These are phyloP conservation scores for Chaetomiaceae sp. DNA, from an alignment of 2,329 filamentous ascomycete genomes.

Conservation along the genomic window DNA sequence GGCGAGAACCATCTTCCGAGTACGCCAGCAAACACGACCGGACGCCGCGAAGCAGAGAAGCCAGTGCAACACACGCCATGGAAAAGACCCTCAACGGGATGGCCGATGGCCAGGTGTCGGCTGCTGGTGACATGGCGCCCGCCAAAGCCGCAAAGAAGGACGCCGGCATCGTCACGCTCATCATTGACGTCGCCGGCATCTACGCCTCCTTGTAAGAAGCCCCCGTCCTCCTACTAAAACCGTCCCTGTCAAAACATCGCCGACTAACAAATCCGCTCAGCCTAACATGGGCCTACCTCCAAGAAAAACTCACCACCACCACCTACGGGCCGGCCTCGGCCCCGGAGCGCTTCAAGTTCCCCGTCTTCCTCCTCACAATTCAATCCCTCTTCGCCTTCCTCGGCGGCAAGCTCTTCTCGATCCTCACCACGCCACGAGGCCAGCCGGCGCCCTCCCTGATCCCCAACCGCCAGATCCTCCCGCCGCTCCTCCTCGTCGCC, in stretches of 20 bases:
- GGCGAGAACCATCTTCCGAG: slow-evolving; percentile 63
- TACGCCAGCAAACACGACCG: slow-evolving; percentile 50
- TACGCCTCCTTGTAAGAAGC: slow-evolving; percentile 84
- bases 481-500: slow-evolving; percentile 78
- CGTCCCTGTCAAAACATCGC: no score
- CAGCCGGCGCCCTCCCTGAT: slow-evolving; percentile 62
- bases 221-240: not conserved
- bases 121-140: not conserved
- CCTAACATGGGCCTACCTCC: slow-evolving; percentile 91
- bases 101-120: slow-evolving; percentile 2
- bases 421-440: slow-evolving; percentile 54
- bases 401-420: slow-evolving; percentile 77
- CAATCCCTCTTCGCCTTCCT: slow-evolving; percentile 85
- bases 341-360: slow-evolving; percentile 75
- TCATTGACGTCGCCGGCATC: slow-evolving; percentile 88
- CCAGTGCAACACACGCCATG: slow-evolving; percentile 31
- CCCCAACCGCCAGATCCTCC: slow-evolving; percentile 68
- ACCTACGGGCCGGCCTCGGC: slow-evolving; percentile 58
- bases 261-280: slow-evolving; percentile 39
- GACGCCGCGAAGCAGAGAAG: slow-evolving; percentile 19
- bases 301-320: slow-evolving; percentile 96
- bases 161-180: slow-evolving; percentile 67
- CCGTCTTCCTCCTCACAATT: slow-evolving; percentile 92
- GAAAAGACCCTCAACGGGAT: slow-evolving; percentile 29
- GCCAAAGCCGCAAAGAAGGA: slow-evolving; percentile 38